Conservation (phyloP, 768 basidiomycete genomes). For the Stropharia rugosoannulata region DNA sequence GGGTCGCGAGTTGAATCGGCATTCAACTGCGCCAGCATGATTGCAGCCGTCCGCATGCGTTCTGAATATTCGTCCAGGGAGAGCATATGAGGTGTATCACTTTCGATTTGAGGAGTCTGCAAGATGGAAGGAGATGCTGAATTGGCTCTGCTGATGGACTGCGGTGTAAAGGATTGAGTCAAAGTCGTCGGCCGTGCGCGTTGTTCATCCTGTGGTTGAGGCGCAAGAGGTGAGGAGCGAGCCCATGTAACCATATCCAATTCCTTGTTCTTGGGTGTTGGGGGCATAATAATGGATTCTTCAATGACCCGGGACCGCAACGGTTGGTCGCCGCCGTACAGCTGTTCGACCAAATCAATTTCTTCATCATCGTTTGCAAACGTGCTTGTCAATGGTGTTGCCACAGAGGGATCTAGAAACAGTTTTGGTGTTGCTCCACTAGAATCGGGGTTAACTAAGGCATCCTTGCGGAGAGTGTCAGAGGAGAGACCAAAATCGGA, state of each 20-base stretch:
- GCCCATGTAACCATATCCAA: conserved; percentile 88
- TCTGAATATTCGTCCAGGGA: conserved; percentile 98
- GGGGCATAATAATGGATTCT: conserved; percentile 81
- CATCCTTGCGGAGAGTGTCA: conserved; percentile 19
- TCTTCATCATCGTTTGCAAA: conserved; percentile 62
- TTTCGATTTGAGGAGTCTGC: conserved; percentile 9
- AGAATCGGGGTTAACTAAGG: conserved; percentile 8
- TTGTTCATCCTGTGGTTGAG: conserved; percentile 22
- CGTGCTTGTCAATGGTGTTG: conserved; percentile 17
- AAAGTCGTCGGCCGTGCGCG: conserved; percentile 8
- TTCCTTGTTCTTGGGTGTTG: conserved; percentile 84
- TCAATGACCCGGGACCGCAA: conserved; percentile 69
- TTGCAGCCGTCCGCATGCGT: conserved; percentile 96
- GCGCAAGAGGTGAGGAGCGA: conserved; percentile 47
- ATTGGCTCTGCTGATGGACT: conserved; percentile 14
- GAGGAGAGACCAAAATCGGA: conserved; percentile 36
- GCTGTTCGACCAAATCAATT: conserved; percentile 94
- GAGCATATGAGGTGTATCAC: conserved; percentile 36
- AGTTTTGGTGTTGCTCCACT: conserved; percentile 4
- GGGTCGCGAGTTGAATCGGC: conserved; percentile 66
- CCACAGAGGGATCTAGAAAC: conserved; percentile 18
- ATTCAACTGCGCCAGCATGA: conserved; percentile 97
- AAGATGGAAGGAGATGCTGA: conserved; percentile 12
- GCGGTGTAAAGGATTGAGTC: conserved; percentile 10
- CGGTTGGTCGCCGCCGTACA: conserved; percentile 80